Evolutionary conservation across 192 early-diverging fungal genomes (phyloP).

Genomic region (Umbelopsis vinacea): DNA sequence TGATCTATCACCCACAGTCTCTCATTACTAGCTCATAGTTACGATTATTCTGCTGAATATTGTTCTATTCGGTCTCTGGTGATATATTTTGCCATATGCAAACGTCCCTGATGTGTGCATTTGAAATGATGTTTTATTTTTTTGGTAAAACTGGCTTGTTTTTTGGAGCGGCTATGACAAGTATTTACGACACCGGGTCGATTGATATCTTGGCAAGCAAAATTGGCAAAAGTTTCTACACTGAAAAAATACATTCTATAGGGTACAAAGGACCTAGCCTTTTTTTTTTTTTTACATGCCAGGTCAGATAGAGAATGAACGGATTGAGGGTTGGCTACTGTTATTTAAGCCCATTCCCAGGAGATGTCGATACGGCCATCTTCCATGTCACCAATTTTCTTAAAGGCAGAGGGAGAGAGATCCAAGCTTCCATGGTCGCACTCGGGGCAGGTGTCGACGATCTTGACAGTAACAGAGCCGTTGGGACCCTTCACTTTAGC

Average conservation of each 20-base stretch:
- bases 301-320: no score
- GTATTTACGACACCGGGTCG: neutral
- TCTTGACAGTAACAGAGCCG: slow-evolving; percentile 34
- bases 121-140: neutral
- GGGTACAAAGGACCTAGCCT: neutral
- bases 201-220: neutral
- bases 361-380: slow-evolving; percentile 13
- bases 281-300: neutral
- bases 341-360: neutral
- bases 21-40: no score
- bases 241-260: slow-evolving; percentile 6
- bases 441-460: slow-evolving; percentile 28
- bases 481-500: slow-evolving; percentile 41
- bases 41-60: no score
- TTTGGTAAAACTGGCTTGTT: neutral
- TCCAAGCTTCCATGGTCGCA: slow-evolving; percentile 19
- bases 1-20: no score
- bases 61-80: no score
- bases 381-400: slow-evolving; percentile 11
- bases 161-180: neutral
- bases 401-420: slow-evolving; percentile 24
- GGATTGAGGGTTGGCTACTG: neutral
- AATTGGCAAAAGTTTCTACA: neutral
- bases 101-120: no score
- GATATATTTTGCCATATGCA: no score